Evolutionary conservation across 129 eudicot species (phyloP), one percentile per base, ranked within the genome.

Genomic region (sunflower (Helianthus annuus)): DNA sequence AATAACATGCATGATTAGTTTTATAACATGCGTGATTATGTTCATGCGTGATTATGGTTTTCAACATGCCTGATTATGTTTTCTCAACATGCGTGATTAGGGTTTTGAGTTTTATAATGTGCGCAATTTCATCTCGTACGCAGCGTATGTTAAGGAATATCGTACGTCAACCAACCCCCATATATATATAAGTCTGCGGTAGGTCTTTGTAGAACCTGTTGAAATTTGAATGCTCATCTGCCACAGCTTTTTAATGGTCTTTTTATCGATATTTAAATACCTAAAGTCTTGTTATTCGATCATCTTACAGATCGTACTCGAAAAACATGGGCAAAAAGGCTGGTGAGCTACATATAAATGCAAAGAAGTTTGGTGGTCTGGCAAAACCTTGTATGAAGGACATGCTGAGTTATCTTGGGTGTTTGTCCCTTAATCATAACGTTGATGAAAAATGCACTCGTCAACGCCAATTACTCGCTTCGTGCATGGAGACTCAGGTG

Each of bases 311-410:
- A 63, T 70, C 45, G 6, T 61, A 76, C 32, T 48, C 27, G 48
- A 10, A 5, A 52, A 70, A 63, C 44, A 78, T 78, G 82, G 82
- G 82, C 19, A 46, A 73, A 44, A 78, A 78, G 45, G 72, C 72
- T 78, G 82, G 82, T 71, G 82, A 78, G 61, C 68, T 78, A 6
- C 70, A 64, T 78, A 78, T 78, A 53, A 78, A 71, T 12, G 77
- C 77, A 64, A 78, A 78, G 77, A 78, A 71, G 22, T 78, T 78
- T 45, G 82, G 82, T 56, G 82, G 82, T 44, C 68, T 78, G 16
- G 39, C 77, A 14, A 78, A 78, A 64, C 82, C 82, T 39, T 78
- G 82, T 54, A 78, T 78, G 77, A 78, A 78, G 68, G 82, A 78
- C 55, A 78, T 71, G 82, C 8, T 78, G 7, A 64, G 72, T 15